phyloP scores from a whole-genome alignment of 306 rosid genomes.

The Vigna radiata region DNA sequence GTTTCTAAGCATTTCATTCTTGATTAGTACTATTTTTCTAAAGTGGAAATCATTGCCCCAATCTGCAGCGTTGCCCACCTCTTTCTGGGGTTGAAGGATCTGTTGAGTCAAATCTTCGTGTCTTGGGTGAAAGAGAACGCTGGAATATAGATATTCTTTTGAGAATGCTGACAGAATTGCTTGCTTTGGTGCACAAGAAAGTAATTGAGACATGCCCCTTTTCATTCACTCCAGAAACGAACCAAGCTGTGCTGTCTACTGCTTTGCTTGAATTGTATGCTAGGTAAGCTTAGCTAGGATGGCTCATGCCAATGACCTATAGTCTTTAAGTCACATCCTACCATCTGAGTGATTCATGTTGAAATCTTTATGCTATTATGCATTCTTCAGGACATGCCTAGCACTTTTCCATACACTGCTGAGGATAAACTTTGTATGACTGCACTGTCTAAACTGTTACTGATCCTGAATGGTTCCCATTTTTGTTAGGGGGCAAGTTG shows the following conservation, averaged over 20 bases:
- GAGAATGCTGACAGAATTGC: conserved; percentile 76
- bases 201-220: conserved; percentile 84
- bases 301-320: conserved; percentile 28
- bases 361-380: conserved; percentile 21
- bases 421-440: conserved; percentile 11
- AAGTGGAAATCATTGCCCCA: conserved; percentile 29
- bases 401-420: conserved; percentile 6
- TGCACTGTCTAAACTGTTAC: conserved; percentile 33
- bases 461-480: conserved; percentile 47
- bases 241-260: conserved; percentile 62
- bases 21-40: conserved; percentile 36
- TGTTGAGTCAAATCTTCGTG: conserved; percentile 87
- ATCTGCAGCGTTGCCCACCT: conserved; percentile 86
- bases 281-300: conserved; percentile 59
- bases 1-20: conserved; percentile 24
- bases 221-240: conserved; percentile 62
- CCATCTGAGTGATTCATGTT: conserved; percentile 26
- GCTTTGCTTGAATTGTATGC: conserved; percentile 84
- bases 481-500: conserved; percentile 73
- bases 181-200: conserved; percentile 69
- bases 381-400: not conserved
- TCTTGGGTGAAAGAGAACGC: conserved; percentile 92
- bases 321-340: conserved; percentile 27
- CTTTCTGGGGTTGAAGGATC: conserved; percentile 99
- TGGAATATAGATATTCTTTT: conserved; percentile 91